Base-by-base conservation (phyloP, 129 eudicot genomes). In the Rutidosis leptorrhynchoides region DNA sequence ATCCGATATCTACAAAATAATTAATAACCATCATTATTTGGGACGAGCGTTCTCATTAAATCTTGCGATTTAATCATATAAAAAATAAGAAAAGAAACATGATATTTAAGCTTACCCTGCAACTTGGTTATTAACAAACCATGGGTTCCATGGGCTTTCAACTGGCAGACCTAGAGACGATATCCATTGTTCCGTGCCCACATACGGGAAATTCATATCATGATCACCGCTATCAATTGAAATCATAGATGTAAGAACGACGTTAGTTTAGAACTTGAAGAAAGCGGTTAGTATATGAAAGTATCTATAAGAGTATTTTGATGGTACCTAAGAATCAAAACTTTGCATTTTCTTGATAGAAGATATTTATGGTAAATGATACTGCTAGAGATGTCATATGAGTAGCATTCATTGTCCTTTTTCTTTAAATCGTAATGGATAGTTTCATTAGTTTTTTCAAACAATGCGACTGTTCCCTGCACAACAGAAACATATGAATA, bases 171-270 rank as follows among this genome's bases (percentile, higher is more conserved):
- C 22, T 8, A 79, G 79, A 43, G 66, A 51, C 16, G 20, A 3
- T 48, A 79, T 79, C 83, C 83, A 79, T 20, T 46, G 45, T 42
- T 59, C 58, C 0, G 76, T 65, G 21, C 79, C 79, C n/a, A 79
- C 61, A 30, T 74, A 69, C 29, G 83, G 83, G 37, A 64, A 49
- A 20, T 52, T 51, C 70, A 79, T 68, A 55, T 79, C 83, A 73
- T 79, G 83, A 63, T 79, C 83, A 24, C 83, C 83, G 6, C 79
- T 74, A 59, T 15, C 21, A 64, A 42, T 53, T 7, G 10, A 49
- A 45, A 11, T 19, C 9, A 15, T 37, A 2, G 17, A 6, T 40
- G 4, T 37, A 35, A 42, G 2, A 1, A 40, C 2, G n/a, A 12
- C 5, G 46, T 40, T 40, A 40, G n/a, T 40, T 40, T 10, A 12